Base-by-base conservation (phyloP, 2,329 filamentous ascomycete genomes). In the Aspergillus unguis region DNA sequence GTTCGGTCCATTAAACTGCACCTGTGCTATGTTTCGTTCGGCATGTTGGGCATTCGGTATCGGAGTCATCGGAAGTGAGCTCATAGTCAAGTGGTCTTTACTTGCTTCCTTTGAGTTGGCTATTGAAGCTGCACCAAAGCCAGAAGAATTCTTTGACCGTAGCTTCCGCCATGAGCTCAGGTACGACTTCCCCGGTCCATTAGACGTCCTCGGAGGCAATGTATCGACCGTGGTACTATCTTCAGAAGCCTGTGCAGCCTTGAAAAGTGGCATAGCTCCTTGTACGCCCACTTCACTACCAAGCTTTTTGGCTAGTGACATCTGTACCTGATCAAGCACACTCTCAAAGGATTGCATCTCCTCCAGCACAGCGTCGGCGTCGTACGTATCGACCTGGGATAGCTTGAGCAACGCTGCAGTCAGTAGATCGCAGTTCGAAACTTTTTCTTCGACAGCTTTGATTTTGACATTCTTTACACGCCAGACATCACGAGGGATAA, bases 401-500 rank as follows among this genome's bases (percentile, higher is more conserved):
- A 99, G 80, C 67, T 92, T 94, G 52, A 90, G 80, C 29, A 99
- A 77, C 7, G 92, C 92, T 1, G 92, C 90, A 1, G 92, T 97
- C 45, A 99, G 80, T 47, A 90, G 80, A 70, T 99, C 94, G 68
- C 92, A 96, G 57, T 91, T 90, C 9, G 89, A 83, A 49, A 96
- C 86, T 75, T 99, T 99, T 63, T 99, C 94, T 59, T 99, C 94
- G 0, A 97, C 67, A 32, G 86, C 86, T 73, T 91, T 94, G 26
- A 99, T 79, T 73, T 96, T 97, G 48, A 96, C 92, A 28, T 90
- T 91, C 66, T 92, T 92, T 6, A 96, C 92, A 51, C 85, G 83
- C 94, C 94, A 99, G 3, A 94, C 90, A 66, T 97, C 92, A 47
- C 89, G 83, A 5, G 94, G 92, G 4, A 99, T 82, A 66, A 99